Evolutionary conservation across 257 asterid species (phyloP).

Genomic region (Solanum habrochaites): DNA sequence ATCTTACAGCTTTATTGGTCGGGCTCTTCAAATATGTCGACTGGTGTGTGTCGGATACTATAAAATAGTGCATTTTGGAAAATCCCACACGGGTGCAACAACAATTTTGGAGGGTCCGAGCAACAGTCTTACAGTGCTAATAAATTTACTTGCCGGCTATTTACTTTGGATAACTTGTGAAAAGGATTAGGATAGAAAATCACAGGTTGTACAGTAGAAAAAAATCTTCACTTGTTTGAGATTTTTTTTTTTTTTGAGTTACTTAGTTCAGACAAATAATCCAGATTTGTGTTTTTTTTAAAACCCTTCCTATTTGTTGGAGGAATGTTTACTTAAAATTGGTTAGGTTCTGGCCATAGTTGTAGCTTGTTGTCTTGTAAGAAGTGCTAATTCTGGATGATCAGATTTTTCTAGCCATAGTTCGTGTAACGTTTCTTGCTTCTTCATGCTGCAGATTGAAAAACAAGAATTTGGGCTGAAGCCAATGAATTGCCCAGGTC

Average conservation of each 20-base stretch:
- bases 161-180: neutral
- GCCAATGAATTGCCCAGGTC: slow-evolving; percentile 99
- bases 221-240: neutral
- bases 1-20: neutral
- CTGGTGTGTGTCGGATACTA: neutral
- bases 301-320: neutral
- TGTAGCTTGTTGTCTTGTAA: neutral
- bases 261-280: neutral
- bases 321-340: neutral
- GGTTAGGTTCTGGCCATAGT: neutral
- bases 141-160: neutral
- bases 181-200: neutral
- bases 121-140: neutral
- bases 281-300: neutral
- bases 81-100: neutral
- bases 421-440: neutral
- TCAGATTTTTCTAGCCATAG: neutral
- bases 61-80: neutral
- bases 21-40: neutral
- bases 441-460: slow-evolving; percentile 52
- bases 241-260: neutral
- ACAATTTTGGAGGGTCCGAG: neutral
- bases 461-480: slow-evolving; percentile 94
- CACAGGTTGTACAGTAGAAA: neutral
- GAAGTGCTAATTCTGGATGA: neutral